Base-by-base conservation (phyloP, 805 yeast species). In the Yarrowia porcina region DNA sequence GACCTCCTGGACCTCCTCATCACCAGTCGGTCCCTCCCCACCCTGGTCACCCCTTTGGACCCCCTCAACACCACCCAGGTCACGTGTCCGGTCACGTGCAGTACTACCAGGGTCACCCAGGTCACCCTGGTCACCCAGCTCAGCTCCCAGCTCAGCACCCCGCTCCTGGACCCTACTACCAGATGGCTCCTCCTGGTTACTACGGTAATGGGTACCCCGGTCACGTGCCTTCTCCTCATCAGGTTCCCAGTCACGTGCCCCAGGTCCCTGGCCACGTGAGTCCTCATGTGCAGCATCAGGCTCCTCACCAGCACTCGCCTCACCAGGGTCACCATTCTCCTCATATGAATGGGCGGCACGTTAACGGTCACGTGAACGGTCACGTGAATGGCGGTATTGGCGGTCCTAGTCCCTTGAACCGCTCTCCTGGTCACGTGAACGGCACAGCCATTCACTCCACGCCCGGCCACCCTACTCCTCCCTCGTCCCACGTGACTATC, bases 161-260 rank as follows among this genome's bases (percentile, higher is more conserved):
- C n/a, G n/a, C n/a, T n/a, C n/a, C n/a, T 17, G 18, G 21, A 13
- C 36, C 33, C 6, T 45, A 45, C 52, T 45, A 45, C 52, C 27
- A 15, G 6, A 45, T 45, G 52, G 52, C 52, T 18, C 52, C 36
- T 45, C 52, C 52, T 15, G 52, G 52, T 8, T 45, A 45, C 36
- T 45, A 45, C 9, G 7, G 32, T n/a, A 27, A 27, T 21, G 42
- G 23, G 6, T 20, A 38, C 28, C 28, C 28, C 28, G 28, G 28
- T 25, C 8, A 25, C 28, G 28, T 25, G 28, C 28, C 28, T 25
- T 4, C 28, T 8, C 28, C 28, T 8, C 28, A 25, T 25, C 28
- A 25, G n/a, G n/a, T n/a, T n/a, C 20, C 10, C 15, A 4, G n/a
- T 12, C 20, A 6, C 42, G 4, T n/a, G 8, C 42, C 23, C n/a